A percentile compares a stretch with the other conserved stretches of the same genome.
Evolutionary conservation across 306 rosid genomes (phyloP).

Genomic region (Casuarina cunninghamiana): DNA sequence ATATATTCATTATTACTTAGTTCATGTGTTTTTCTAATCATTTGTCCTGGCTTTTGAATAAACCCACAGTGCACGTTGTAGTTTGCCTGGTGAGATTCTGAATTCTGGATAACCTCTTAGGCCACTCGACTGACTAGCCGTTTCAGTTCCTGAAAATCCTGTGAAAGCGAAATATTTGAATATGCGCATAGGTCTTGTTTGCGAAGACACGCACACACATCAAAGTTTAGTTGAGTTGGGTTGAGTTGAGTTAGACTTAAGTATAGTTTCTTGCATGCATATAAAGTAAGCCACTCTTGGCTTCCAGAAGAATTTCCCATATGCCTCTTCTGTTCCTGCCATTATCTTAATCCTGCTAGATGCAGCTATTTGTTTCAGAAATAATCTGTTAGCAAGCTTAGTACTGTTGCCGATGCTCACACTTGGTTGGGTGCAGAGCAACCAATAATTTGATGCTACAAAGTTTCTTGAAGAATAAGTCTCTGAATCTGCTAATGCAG

Average conservation of each 20-base stretch:
- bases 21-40: not conserved
- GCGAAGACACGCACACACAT: not conserved
- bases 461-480: not conserved
- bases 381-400: not conserved
- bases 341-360: not conserved
- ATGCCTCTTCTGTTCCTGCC: conserved; percentile 1
- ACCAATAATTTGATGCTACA: too few relatives aligned
- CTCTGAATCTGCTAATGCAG: not conserved
- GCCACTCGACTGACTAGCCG: not conserved
- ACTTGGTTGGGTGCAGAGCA: not conserved
- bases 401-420: not conserved
- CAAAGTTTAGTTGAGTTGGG: not conserved
- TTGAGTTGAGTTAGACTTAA: not conserved
- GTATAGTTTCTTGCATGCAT: not conserved
- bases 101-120: not conserved
- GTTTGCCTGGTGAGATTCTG: not conserved
- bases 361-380: not conserved
- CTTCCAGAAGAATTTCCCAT: not conserved
- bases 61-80: not conserved
- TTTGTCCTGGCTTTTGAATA: not conserved
- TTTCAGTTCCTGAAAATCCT: not conserved
- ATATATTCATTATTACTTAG: not conserved
- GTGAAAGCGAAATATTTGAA: not conserved
- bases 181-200: not conserved
- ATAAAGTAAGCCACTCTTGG: not conserved